Percentiles rank a stretch among this genome's conserved stretches.
These are phyloP conservation scores for Leptodermis oblonga DNA, from an alignment of 257 asterid species.

Conservation along the genomic window DNA sequence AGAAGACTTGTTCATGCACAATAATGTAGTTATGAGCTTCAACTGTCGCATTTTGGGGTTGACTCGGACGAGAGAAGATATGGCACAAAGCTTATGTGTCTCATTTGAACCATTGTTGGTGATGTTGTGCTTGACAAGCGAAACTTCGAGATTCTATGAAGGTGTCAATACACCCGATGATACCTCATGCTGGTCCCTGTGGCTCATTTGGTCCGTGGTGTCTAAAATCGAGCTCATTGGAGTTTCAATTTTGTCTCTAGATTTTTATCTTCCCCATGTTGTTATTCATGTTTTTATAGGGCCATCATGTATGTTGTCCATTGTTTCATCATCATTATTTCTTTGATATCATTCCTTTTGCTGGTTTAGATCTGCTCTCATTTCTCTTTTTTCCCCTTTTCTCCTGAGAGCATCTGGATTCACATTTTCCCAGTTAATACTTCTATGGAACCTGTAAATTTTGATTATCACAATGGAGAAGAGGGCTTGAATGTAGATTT, in stretches of 20 bases:
- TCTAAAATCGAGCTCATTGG: constrained; percentile 23
- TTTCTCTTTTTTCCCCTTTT: not conserved
- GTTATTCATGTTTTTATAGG: constrained; percentile 24
- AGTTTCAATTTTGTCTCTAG: constrained; percentile 31
- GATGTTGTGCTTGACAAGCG: not conserved
- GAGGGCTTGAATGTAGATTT: constrained; percentile 3
- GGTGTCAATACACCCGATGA: constrained; percentile 14
- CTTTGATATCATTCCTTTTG: constrained; percentile 11
- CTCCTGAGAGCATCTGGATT: constrained; percentile 13
- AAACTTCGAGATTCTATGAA: constrained; percentile 21
- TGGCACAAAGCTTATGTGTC: constrained; percentile 19
- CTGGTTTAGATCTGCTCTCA: constrained; percentile 4
- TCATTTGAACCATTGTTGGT: not conserved
- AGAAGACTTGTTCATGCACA: constrained; percentile 67
- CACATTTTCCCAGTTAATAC: constrained; percentile 1
- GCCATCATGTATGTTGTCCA: not conserved
- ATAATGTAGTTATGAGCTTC: no score
- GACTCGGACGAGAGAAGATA: constrained; percentile 20
- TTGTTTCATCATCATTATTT: constrained; percentile 17
- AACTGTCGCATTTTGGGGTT: constrained; percentile 10
- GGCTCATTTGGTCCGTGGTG: constrained; percentile 32
- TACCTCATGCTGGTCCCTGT: constrained; percentile 17
- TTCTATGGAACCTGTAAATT: constrained; percentile 12
- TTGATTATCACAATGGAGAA: not conserved
- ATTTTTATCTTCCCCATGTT: constrained; percentile 16